Conservation (phyloP, 148 eudicot genomes). For the Hydrangea macrophylla region DNA sequence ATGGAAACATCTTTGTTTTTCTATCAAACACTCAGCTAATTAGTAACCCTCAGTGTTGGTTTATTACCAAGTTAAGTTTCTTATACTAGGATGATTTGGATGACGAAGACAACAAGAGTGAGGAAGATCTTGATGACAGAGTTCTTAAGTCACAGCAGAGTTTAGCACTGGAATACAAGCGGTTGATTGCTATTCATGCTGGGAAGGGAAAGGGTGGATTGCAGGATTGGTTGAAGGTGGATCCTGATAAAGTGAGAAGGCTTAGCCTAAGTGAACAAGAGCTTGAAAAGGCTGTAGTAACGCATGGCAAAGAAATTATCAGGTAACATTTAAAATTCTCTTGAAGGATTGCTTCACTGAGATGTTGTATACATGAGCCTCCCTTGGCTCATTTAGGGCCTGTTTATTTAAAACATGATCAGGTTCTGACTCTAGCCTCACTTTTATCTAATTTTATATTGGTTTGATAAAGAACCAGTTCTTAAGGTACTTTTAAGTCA, state of each 20-base stretch:
- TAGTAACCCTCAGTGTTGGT: background rate
- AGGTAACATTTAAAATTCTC: conserved; percentile 33
- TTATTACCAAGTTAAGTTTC: background rate
- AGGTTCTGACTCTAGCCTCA: no score
- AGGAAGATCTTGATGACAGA: conserved; percentile 38
- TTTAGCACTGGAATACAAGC: conserved; percentile 55
- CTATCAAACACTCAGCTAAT: no score
- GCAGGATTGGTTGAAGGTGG: conserved; percentile 48
- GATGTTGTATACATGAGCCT: background rate
- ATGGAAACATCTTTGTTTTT: background rate
- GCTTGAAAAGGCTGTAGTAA: conserved; percentile 54
- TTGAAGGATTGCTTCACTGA: background rate
- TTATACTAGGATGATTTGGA: conserved; percentile 34
- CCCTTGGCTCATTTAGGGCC: background rate
- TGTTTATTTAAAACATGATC: no score
- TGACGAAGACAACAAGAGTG: conserved; percentile 46
- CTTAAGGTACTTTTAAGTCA: no score
- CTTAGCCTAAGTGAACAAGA: conserved; percentile 79
- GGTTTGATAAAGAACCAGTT: no score
- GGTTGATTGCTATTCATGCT: conserved; percentile 70
- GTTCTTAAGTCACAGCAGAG: conserved; percentile 32
- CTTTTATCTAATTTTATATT: no score
- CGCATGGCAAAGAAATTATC: conserved; percentile 54
- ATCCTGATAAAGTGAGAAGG: conserved; percentile 63
- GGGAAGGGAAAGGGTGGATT: conserved; percentile 80